Evolutionary conservation across 1,284 basidiomycete species (phyloP), one percentile per base, ranked within the genome.

Genomic region (Fomitiporia mediterranea): DNA sequence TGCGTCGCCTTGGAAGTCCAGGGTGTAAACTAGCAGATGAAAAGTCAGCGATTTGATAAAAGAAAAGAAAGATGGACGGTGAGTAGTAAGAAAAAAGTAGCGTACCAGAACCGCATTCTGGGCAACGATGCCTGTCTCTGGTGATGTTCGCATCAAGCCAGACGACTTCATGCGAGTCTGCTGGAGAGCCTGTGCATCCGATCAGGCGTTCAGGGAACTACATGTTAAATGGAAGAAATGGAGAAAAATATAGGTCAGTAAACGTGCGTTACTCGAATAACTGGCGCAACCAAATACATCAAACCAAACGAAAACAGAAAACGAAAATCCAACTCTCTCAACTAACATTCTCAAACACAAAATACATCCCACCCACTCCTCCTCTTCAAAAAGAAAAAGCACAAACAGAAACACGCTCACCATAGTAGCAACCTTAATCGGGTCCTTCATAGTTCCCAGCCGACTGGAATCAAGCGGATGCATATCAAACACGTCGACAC

Each of bases 131-230:
- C 67, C 82, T 72, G 55, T 72, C 78, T 68, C 84, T 83, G 65
- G 84, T 76, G 65, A 80, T 79, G 62, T 76, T 80, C 66, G 90
- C 68, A 61, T 71, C 81, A 70, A 94, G 83, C 93, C 93, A 96
- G 63, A 85, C 76, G 60, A 93, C 79, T 66, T 95, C 91, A 72
- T 96, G 94, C 39, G 92, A 94, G 73, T 97, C 94, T 49, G 88
- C 90, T 25, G 94, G 94, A 67, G 79, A 83, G 58, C 93, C 94
- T 50, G 94, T 94, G 80, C 94, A 97, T 56, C 94, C 94, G 67
- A 97, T 76, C 60, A 91, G 80, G 64, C 94, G 91, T 62, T 85
- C 82, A 53, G 79, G 76, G 66, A 86, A 85, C 93, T 96, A 63
- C 39, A 51, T 37, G 42, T 27, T 38, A 44, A 30, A 38, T 47